Evolutionary conservation across 2,329 filamentous ascomycete species (phyloP).

Genomic region (Pseudophaeomoniella oleicola): DNA sequence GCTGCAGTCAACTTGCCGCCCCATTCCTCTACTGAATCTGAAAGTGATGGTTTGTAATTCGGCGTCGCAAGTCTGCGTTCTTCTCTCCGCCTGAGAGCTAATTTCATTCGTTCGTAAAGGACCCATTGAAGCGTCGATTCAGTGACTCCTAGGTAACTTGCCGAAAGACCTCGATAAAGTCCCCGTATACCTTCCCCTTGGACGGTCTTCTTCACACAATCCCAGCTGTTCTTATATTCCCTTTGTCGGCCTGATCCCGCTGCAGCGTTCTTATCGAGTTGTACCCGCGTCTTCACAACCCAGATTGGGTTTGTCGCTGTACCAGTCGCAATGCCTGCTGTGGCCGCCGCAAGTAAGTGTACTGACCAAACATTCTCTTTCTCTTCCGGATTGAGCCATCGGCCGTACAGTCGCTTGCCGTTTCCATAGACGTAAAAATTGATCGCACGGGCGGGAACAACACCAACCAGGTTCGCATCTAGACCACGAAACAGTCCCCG

Average conservation of each 20-base stretch:
- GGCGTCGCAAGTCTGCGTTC: conserved; percentile 37
- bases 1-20: conserved; percentile 66
- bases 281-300: conserved; percentile 85
- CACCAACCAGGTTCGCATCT: conserved; percentile 76
- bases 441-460: conserved; percentile 78
- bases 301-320: conserved; percentile 94
- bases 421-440: conserved; percentile 93
- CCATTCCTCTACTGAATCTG: conserved; percentile 65
- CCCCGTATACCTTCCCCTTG: conserved; percentile 66
- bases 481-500: conserved; percentile 86
- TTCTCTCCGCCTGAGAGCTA: conserved; percentile 50
- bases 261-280: conserved; percentile 76
- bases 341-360: conserved; percentile 61
- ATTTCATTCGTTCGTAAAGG: conserved; percentile 85
- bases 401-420: conserved; percentile 66
- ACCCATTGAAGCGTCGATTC: conserved; percentile 91
- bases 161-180: conserved; percentile 79
- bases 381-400: conserved; percentile 54
- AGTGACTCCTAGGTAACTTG: conserved; percentile 78
- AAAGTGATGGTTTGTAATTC: conserved; percentile 49
- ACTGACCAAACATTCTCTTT: conserved; percentile 31
- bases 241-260: conserved; percentile 41
- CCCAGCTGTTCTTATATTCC: conserved; percentile 73
- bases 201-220: conserved; percentile 73
- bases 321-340: conserved; percentile 70